phyloP scores from a whole-genome alignment of 495 filamentous ascomycete species.

The Podospora bellae-mahoneyi region DNA sequence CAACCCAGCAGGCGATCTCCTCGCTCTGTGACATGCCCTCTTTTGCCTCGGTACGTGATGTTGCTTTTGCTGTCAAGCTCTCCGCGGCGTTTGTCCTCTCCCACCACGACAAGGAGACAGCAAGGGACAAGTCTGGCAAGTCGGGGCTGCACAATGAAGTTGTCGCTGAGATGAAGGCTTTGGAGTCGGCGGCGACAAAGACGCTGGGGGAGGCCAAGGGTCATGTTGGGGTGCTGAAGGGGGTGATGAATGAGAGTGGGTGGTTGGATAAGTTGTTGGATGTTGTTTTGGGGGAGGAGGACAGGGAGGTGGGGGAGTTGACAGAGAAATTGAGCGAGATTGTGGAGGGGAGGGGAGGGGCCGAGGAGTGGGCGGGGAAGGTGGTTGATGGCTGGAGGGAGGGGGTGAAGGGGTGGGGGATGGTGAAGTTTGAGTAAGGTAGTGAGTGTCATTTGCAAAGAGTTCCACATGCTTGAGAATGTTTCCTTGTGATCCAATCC shows the following conservation, averaged over 20 bases:
- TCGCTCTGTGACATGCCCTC: conserved; percentile 23
- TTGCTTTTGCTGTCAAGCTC: conserved; percentile 36
- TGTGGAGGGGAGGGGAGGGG: conserved; percentile 26
- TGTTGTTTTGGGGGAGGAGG: conserved; percentile 20
- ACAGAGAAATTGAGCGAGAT: conserved; percentile 25
- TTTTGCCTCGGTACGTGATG: conserved; percentile 38
- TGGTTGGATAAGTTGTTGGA: conserved; percentile 40
- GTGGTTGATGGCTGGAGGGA: conserved; percentile 46
- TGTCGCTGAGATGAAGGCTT: conserved; percentile 35
- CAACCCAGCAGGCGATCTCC: conserved; percentile 12
- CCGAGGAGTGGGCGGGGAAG: conserved; percentile 42
- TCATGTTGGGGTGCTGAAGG: conserved; percentile 33
- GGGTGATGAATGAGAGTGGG: conserved; percentile 33
- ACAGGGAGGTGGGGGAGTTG: conserved; percentile 20
- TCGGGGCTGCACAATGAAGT: conserved; percentile 36
- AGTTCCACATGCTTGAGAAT: neutral
- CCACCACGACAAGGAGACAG: conserved; percentile 37
- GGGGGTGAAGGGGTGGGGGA: conserved; percentile 41
- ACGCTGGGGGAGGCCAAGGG: conserved; percentile 33
- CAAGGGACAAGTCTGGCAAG: conserved; percentile 38
- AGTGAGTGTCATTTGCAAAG: no score
- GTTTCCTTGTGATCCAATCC: neutral
- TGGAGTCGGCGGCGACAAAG: conserved; percentile 29
- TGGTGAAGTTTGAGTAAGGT: conserved; percentile 31
- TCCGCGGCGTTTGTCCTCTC: conserved; percentile 32